Evolutionary conservation across 495 filamentous ascomycete species (phyloP), one percentile per base, ranked within the genome.

Genomic region (Aspergillus homomorphus): DNA sequence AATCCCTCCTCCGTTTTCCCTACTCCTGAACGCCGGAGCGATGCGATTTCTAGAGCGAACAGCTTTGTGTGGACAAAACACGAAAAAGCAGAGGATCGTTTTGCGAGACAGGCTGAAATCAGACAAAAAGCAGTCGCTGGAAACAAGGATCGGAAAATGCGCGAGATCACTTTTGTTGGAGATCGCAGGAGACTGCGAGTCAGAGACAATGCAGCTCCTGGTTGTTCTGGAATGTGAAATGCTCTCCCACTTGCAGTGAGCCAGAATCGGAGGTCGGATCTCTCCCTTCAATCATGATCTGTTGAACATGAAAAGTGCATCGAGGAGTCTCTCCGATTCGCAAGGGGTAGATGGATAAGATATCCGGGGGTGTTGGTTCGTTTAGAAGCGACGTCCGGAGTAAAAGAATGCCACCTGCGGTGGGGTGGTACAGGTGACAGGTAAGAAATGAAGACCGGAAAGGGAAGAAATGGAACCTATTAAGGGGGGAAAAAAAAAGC

Each of bases 11-110:
- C 46, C 20, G 7, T 10, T 18, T 18, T 30, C 16, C 23, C 15
- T 50, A 22, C n/a, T 30, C 48, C 45, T 22, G 6, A 30, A 51
- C 23, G n/a, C 23, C 48, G 15, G 48, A 28, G 48, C 48, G 23
- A 51, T 51, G 48, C 48, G 7, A 28, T 51, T 48, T 51, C 23
- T 23, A n/a, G 22, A 22, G 9, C 7, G 48, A 51, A 51, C 48
- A 51, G 48, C 22, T 10, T 14, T 16, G 24, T 19, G 45, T 30
- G 48, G 21, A 51, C 48, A 51, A 18, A 51, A 18, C 15, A 51
- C 15, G 9, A 30, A 30, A 38, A 38, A 14, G 33, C 33, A 38
- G 33, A 38, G 2, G 33, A 38, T 2, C 6, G 33, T 38, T 38
- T 38, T 30, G 26, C 26, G 10, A 30, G 26, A 10, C 26, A 30